Evolutionary conservation across 352 stramenopile genomes (phyloP).

Genomic region (Phytophthora pseudosyringae): DNA sequence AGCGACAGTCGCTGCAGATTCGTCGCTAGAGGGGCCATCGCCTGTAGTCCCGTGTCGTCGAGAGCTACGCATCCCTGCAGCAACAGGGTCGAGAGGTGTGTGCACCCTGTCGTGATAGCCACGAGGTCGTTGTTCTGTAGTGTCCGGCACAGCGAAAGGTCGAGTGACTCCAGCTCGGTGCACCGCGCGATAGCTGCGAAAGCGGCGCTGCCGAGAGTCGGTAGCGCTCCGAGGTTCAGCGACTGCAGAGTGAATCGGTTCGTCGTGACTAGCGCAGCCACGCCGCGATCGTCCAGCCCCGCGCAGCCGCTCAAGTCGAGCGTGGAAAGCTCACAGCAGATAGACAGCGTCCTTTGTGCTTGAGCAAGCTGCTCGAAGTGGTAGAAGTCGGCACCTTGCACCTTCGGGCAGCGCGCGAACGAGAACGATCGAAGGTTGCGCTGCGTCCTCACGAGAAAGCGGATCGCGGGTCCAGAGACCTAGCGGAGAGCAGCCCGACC

Average conservation of each 20-base stretch:
- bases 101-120: conserved; percentile 51
- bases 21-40: conserved; percentile 42
- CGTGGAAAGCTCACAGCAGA: conserved; percentile 39
- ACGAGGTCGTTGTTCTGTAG: conserved; percentile 64
- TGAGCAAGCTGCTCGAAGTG: conserved; percentile 19
- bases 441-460: conserved; percentile 66
- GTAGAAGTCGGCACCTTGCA: conserved; percentile 56
- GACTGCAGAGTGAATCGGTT: conserved; percentile 58
- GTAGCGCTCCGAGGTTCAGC: conserved; percentile 71
- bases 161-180: conserved; percentile 59
- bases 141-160: conserved; percentile 78
- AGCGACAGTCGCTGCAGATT: conserved; percentile 76
- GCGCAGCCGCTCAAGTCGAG: conserved; percentile 67
- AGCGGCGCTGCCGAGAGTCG: conserved; percentile 50
- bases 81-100: conserved; percentile 49
- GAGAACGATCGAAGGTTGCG: conserved; percentile 52
- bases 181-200: conserved; percentile 72
- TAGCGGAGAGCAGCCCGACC: conserved; percentile 20
- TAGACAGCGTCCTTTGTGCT: conserved; percentile 6
- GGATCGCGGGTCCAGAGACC: conserved; percentile 63
- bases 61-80: conserved; percentile 75
- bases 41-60: conserved; percentile 59
- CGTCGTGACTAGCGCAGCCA: conserved; percentile 49
- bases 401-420: conserved; percentile 71
- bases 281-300: conserved; percentile 52